Evolutionary conservation across 2,329 filamentous ascomycete genomes (phyloP).

Genomic region (Zasmidium citrigriseum): DNA sequence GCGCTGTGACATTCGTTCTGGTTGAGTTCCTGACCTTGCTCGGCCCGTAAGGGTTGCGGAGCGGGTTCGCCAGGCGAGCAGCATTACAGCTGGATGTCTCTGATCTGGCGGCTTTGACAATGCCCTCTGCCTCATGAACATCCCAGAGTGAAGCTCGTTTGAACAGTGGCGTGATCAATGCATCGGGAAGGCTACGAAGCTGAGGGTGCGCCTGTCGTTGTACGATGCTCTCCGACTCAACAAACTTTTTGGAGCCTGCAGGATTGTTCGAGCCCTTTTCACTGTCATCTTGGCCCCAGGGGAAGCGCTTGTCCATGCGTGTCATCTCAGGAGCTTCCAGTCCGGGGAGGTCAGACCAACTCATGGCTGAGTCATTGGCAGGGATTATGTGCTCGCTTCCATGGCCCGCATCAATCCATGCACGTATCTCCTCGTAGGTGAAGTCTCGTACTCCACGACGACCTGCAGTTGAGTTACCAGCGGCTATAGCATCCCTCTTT

Average conservation of each 20-base stretch:
- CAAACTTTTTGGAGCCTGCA: not conserved
- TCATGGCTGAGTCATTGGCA: not conserved
- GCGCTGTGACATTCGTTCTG: no score
- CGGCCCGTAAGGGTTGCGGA: no score
- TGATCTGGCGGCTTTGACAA: no score
- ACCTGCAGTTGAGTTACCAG: not conserved
- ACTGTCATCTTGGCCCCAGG: not conserved
- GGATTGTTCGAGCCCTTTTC: not conserved
- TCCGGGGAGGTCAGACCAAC: not conserved
- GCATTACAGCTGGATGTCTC: no score
- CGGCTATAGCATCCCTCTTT: not conserved
- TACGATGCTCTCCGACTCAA: not conserved
- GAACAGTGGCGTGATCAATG: not conserved
- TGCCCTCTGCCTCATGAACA: no score
- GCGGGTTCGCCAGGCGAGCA: no score
- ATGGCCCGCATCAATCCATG: not conserved
- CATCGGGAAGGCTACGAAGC: not conserved
- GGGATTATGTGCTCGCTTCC: not conserved
- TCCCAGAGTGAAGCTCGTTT: no score
- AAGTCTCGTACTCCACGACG: not conserved
- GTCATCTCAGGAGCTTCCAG: not conserved
- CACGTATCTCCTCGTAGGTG: not conserved
- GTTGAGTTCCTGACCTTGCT: no score
- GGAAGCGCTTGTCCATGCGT: not conserved
- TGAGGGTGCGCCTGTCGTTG: not conserved